Base-by-base conservation (phyloP, 129 eudicot species). In the Scalesia atractyloides region DNA sequence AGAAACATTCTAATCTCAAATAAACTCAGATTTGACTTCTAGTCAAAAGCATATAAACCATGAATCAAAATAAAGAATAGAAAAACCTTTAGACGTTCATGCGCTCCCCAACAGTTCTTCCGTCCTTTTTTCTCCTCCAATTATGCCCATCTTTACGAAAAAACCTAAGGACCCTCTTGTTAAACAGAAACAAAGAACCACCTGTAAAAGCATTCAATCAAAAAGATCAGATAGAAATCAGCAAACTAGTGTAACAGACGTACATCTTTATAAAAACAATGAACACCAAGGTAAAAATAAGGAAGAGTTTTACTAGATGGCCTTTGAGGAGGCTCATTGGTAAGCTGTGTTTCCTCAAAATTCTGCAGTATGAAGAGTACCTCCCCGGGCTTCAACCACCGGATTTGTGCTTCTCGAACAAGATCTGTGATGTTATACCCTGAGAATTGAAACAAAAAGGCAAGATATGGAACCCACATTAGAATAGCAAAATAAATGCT, bases 21-120 rank as follows among this genome's bases (percentile, higher is more conserved):
- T 2, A 74, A 7, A 49, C 20, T 24, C 6, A 37, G 18, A 64
- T 51, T 50, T 64, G 54, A 64, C 30, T 60, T 43, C 56, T 39
- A 52, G 46, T 39, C 7, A 12, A 26, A 64, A 7, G 57, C 43
- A 79, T 22, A 10, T 72, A 15, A 18, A 54, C 50, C 62, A 44
- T 22, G 60, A 11, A 76, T 61, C 50, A 76, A 47, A 16, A 60
- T 24, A 57, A 56, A 78, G 50, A 71, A 50, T 0, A 24, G 52
- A 59, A 64, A 61, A 77, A 94, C 98, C 98, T 94, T 94, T 17
- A 94, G 91, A 20, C 97, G 90, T 78, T 90, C 98, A 70, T 94
- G 98, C 11, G 93, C 97, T 94, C 98, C 75, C 97, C 98, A 90
- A 94, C 91, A 24, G 87, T 87, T 85, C 89, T 81, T 36, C 96